A percentile compares a stretch with the other conserved stretches of the same genome.
phyloP scores from a whole-genome alignment of 2,329 filamentous ascomycete species.

The Diplodia mutila region DNA sequence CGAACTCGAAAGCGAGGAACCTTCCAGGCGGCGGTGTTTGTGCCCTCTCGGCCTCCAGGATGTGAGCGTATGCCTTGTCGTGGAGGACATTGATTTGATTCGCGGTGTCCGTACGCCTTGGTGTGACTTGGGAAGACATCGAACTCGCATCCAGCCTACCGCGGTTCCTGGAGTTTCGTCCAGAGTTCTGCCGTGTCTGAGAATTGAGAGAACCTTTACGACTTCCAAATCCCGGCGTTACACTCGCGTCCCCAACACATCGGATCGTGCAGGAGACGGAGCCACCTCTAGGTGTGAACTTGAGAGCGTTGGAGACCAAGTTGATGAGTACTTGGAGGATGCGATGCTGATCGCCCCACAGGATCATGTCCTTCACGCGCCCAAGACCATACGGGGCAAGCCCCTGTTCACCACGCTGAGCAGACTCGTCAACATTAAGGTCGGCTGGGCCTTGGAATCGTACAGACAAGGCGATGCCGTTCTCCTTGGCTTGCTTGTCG shows the following conservation, averaged over 20 bases:
- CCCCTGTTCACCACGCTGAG: conserved; percentile 45
- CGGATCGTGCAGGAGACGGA: conserved; percentile 76
- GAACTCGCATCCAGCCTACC: conserved; percentile 37
- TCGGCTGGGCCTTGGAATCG: conserved; percentile 64
- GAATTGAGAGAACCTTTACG: conserved; percentile 53
- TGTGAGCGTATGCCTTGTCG: conserved; percentile 43
- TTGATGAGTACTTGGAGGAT: conserved; percentile 95
- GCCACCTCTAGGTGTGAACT: conserved; percentile 81
- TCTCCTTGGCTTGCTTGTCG: conserved; percentile 84
- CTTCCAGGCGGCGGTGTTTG: conserved; percentile 61
- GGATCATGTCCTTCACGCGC: conserved; percentile 78
- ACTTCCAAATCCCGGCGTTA: conserved; percentile 36
- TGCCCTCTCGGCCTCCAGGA: conserved; percentile 42
- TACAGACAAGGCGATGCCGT: conserved; percentile 73
- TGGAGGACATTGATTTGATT: conserved; percentile 48
- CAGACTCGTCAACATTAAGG: conserved; percentile 43
- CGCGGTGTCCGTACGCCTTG: conserved; percentile 44
- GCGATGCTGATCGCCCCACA: conserved; percentile 91
- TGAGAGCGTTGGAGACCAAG: conserved; percentile 86
- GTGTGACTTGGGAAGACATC: conserved; percentile 30
- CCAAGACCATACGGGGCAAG: conserved; percentile 69
- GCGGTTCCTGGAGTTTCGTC: conserved; percentile 39
- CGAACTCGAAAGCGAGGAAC: conserved; percentile 79
- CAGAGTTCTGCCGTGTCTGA: conserved; percentile 42
- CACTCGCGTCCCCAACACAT: conserved; percentile 60